phyloP scores from a whole-genome alignment of 495 filamentous ascomycete genomes.

The Staphylotrichum longicolle region DNA sequence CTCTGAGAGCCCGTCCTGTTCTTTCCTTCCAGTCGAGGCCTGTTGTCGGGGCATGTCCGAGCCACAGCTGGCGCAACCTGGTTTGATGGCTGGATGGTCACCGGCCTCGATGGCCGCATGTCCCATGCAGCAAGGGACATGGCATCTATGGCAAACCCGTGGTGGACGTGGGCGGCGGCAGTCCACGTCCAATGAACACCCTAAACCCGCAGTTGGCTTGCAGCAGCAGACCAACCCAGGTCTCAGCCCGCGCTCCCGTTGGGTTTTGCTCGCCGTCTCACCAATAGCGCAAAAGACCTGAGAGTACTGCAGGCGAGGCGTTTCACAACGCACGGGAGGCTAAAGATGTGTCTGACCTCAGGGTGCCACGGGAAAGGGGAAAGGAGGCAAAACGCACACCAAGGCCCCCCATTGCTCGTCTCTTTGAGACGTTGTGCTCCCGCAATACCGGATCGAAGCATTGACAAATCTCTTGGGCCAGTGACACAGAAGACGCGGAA shows the following conservation, averaged over 20 bases:
- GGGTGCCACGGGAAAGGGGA: constrained; percentile 3
- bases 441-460: constrained; percentile 6
- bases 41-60: constrained; percentile 1
- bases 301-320: background rate
- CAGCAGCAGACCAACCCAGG: background rate
- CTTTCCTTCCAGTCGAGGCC: background rate
- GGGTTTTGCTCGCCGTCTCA: background rate
- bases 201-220: background rate
- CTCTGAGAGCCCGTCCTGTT: too few relatives aligned
- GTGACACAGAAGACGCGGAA: constrained; percentile 8
- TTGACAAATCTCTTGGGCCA: constrained; percentile 8
- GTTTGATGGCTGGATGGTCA: too few relatives aligned
- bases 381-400: background rate
- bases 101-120: constrained; percentile 21
- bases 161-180: constrained; percentile 8
- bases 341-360: background rate
- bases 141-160: background rate
- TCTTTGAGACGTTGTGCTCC: background rate
- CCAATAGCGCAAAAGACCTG: constrained; percentile 2
- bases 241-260: background rate
- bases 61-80: constrained; percentile 13
- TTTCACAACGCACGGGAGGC: constrained; percentile 1
- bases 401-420: background rate
- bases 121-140: constrained; percentile 6
- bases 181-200: constrained; percentile 13